Base-by-base conservation (phyloP, 176 grass and related monocot genomes). In the Ensete ventricosum region DNA sequence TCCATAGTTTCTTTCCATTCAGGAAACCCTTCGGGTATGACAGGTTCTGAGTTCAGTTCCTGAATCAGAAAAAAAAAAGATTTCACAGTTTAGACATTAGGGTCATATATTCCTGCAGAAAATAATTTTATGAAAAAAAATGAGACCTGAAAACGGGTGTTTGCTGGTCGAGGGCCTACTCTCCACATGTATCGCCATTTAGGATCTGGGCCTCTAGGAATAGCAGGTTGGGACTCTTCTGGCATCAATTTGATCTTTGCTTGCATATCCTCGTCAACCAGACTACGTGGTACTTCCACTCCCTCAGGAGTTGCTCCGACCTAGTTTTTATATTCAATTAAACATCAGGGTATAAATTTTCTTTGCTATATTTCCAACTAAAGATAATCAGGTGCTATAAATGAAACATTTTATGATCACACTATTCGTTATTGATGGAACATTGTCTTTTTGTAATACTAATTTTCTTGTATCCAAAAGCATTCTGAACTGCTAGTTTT, bases 121-220 rank as follows among this genome's bases (percentile, higher is more conserved):
- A 65, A 65, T 10, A 26, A 12, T 70, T 19, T 50, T 70, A n/a
- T 50, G 2, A 16, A 7, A 8, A 22, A 55, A 27, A 27, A 48
- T 12, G 60, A 73, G 22, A 99, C 95, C 90, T 91, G 85, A 58
- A 99, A 94, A 50, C 83, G 60, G 48, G 95, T 94, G 65, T 79
- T 86, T 64, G 78, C 54, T 2, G 91, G 95, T 21, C 91, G 91
- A 82, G 91, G 86, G 55, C 95, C 91, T 1, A 91, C 88, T 73
- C 95, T 92, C 95, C 95, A 99, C 95, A 94, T 99, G 88, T 99
- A 94, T 14, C 91, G 86, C 95, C 91, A 99, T 82, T 99, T 99
- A 0, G 88, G 95, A 76, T 94, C 95, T 7, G 95, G 95, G 14
- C 95, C 95, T 64, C 78, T 77, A 6, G 95, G 95, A 1, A 83